Conservation (phyloP, 768 basidiomycete genomes). For the Psilocybe cubensis region DNA sequence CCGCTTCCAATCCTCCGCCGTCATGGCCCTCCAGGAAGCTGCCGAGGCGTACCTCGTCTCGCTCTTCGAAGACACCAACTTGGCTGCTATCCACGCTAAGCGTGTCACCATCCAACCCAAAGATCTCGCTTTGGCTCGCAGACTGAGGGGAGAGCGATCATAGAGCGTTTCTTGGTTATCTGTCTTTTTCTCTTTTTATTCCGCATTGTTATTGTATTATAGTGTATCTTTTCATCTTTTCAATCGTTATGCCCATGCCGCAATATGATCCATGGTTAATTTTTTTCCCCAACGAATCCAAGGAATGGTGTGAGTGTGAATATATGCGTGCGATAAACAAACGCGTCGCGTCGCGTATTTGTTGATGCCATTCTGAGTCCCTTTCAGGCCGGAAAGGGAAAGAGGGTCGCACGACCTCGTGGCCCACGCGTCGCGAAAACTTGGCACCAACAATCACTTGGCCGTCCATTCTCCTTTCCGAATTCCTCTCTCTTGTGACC, state of each 20-base stretch:
- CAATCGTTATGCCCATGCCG: constrained; percentile 15
- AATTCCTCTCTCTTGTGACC: no score
- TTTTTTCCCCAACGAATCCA: not conserved
- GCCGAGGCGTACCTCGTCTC: constrained; percentile 83
- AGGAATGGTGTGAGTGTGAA: no score
- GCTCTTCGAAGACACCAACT: constrained; percentile 80
- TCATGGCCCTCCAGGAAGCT: constrained; percentile 87
- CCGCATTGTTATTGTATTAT: constrained; percentile 15
- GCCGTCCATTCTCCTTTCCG: no score
- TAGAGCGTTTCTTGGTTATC: constrained; percentile 29
- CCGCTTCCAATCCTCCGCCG: constrained; percentile 90
- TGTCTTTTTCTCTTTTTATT: constrained; percentile 5
- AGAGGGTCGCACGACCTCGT: not conserved
- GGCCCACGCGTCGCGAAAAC: constrained; percentile 1
- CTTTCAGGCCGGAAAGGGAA: no score
- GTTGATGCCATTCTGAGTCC: no score
- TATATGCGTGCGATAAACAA: no score
- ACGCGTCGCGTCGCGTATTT: no score
- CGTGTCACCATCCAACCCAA: constrained; percentile 87
- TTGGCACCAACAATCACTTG: no score
- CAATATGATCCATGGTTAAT: constrained; percentile 17
- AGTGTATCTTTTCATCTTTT: constrained; percentile 5
- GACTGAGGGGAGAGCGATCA: constrained; percentile 79
- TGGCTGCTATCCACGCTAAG: constrained; percentile 87
- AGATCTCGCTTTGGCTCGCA: constrained; percentile 80